phyloP scores from a whole-genome alignment of 148 eudicot species.

The Vaccinium darrowii region DNA sequence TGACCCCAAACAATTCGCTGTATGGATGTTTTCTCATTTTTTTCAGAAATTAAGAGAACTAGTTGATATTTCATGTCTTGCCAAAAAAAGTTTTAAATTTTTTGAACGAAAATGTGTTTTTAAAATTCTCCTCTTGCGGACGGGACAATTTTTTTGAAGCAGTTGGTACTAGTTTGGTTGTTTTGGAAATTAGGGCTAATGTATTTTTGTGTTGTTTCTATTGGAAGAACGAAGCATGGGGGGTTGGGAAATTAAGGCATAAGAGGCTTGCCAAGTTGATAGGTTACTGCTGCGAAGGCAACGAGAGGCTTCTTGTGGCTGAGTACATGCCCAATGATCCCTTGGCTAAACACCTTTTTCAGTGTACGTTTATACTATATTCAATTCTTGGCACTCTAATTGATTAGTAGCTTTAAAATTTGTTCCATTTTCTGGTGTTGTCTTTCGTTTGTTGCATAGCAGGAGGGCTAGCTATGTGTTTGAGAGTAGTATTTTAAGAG shows the following conservation, averaged over 20 bases:
- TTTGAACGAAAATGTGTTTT: too few relatives aligned
- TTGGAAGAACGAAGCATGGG: conserved; percentile 81
- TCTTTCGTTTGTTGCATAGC: neutral
- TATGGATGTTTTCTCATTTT: conserved; percentile 17
- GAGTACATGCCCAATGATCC: too few relatives aligned
- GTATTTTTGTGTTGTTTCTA: conserved; percentile 10
- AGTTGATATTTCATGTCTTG: too few relatives aligned
- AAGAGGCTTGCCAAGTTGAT: conserved; percentile 60
- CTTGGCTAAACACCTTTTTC: too few relatives aligned
- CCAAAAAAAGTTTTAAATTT: too few relatives aligned
- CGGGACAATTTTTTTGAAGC: too few relatives aligned
- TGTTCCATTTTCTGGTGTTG: neutral
- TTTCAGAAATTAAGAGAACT: too few relatives aligned
- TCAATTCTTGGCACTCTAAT: neutral
- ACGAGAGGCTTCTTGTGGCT: too few relatives aligned
- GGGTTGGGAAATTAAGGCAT: conserved; percentile 84
- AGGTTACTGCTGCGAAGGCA: too few relatives aligned
- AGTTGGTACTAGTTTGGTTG: neutral
- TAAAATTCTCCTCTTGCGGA: too few relatives aligned
- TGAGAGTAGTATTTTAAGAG: too few relatives aligned
- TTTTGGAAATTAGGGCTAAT: conserved; percentile 12
- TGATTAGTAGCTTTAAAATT: neutral
- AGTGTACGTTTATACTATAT: conserved; percentile 2
- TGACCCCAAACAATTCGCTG: conserved; percentile 87
- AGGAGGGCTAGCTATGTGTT: neutral